phyloP scores from a whole-genome alignment of 169 alveolate species.

The Condylostoma magnum region DNA sequence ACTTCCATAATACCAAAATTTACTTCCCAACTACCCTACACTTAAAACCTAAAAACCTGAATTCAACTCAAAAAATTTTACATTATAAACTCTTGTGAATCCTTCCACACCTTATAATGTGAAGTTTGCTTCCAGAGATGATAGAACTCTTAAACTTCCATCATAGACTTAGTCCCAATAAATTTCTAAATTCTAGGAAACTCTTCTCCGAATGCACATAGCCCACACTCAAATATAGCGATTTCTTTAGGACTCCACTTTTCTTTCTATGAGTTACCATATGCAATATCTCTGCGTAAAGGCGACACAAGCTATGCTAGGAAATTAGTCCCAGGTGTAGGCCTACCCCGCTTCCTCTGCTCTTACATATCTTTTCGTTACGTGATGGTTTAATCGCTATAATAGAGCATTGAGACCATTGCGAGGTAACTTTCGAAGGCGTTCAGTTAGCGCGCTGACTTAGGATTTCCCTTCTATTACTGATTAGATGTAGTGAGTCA shows the following conservation, averaged over 20 bases:
- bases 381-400: neutral
- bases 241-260: slow-evolving; percentile 4
- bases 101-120: slow-evolving; percentile 22
- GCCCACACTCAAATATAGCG: slow-evolving; percentile 12
- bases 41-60: no score
- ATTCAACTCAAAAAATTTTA: no score
- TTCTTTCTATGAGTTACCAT: slow-evolving; percentile 11
- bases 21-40: no score
- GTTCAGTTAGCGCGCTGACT: no score
- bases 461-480: no score
- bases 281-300: neutral
- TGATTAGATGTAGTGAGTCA: neutral
- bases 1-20: no score
- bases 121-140: slow-evolving; percentile 23
- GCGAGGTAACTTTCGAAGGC: slow-evolving; percentile 17
- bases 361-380: neutral
- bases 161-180: neutral
- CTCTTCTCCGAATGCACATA: slow-evolving; percentile 10
- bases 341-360: slow-evolving; percentile 1
- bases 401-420: neutral
- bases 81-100: no score
- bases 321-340: neutral
- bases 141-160: slow-evolving; percentile 1
- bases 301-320: neutral
- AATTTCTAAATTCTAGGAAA: neutral